Evolutionary conservation across 2,329 filamentous ascomycete genomes (phyloP), one percentile per base, ranked within the genome.

Genomic region (Ceratocystis destructans): DNA sequence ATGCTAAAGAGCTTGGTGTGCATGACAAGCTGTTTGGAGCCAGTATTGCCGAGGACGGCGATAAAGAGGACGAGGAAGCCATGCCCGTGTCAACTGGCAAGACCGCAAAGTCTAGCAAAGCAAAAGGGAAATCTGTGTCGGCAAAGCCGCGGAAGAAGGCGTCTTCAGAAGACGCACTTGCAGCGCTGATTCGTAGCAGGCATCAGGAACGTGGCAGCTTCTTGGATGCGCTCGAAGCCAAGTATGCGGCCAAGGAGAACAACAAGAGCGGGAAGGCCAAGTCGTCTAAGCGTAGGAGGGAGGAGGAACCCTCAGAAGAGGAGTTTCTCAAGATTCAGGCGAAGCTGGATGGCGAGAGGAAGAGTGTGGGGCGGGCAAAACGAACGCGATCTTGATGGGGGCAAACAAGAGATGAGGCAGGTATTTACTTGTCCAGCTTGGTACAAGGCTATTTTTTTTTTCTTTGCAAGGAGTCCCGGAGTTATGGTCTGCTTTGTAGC

Each of bases 1-100:
- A 88, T 68, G 87, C 87, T 0, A 87, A 88, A 74, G 84, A 93
- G 74, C 74, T 93, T 2, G 88, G 88, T 2, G 81, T 90, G 2
- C 82, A 88, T 71, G 87, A 89, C 67, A 86, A 87, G 73, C 73
- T 90, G 33, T 87, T 86, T 70, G 83, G 78, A 5, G 73, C 74
- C 46, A 28, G 10, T 46, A 31, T 31, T 33, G 10, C 33, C 5
- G 22, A 55, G 10, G 41, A n/a, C 37, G 64, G 63, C 8, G 66
- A 76, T 73, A 55, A 76, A 50, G 17, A 74, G 73, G 70, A 72
- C 73, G 67, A 64, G 6, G 66, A 59, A 3, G 55, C 62, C 17
- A 41, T 61, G 44, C 62, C 62, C 15, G 53, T 53, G 5, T 37
- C 53, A 45, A 12, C 44, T 7, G n/a, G 22, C n/a, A 65, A 64